phyloP scores from a whole-genome alignment of 2,329 filamentous ascomycete species.

The Tolypocladium ophioglossoides region DNA sequence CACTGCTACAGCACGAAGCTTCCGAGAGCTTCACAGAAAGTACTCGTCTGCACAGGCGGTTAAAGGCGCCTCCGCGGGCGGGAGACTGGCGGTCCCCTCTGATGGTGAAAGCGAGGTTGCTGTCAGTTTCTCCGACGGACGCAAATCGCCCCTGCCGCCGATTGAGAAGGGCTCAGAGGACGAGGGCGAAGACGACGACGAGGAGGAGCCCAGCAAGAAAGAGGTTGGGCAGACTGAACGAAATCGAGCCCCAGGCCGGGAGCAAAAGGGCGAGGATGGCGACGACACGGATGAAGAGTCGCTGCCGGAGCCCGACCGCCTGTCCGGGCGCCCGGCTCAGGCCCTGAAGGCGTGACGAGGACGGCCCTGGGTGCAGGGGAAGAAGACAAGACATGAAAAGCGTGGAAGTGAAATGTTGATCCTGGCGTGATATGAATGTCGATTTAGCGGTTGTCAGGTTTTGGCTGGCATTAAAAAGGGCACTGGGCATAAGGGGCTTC shows the following conservation, averaged over 20 bases:
- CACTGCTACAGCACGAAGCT: constrained; percentile 56
- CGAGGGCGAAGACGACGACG: constrained; percentile 9
- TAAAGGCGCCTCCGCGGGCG: constrained; percentile 28
- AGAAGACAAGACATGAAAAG: background rate
- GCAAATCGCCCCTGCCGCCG: constrained; percentile 42
- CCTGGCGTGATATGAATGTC: background rate
- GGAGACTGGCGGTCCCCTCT: constrained; percentile 35
- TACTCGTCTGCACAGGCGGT: constrained; percentile 43
- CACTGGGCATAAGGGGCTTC: background rate
- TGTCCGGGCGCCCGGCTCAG: constrained; percentile 19
- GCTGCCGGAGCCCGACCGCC: constrained; percentile 15
- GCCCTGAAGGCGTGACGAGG: constrained; percentile 20
- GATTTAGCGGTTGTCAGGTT: background rate
- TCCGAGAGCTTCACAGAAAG: constrained; percentile 50
- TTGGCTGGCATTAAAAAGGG: background rate
- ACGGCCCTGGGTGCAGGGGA: background rate
- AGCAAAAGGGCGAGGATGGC: constrained; percentile 10
- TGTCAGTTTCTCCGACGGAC: constrained; percentile 48
- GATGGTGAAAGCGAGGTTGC: constrained; percentile 52
- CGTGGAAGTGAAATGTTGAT: constrained; percentile 3
- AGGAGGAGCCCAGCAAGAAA: constrained; percentile 11
- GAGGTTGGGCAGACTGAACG: background rate
- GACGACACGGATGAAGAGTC: constrained; percentile 18
- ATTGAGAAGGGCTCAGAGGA: constrained; percentile 24
- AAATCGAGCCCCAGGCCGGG: background rate